Base-by-base conservation (phyloP, 768 basidiomycete species). In the Podaxis mareebaensis region DNA sequence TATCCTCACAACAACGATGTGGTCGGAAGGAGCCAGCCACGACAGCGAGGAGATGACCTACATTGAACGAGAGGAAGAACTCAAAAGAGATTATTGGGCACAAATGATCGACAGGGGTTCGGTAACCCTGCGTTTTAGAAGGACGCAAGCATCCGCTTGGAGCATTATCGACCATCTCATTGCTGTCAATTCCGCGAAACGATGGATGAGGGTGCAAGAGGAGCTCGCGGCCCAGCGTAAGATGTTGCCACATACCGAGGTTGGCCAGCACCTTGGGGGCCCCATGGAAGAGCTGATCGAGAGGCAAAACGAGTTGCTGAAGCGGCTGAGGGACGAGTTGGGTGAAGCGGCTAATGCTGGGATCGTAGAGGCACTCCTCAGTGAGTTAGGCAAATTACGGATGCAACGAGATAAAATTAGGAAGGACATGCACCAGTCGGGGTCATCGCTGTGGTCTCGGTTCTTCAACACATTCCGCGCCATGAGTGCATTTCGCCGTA, bases 391-490 rank as follows among this genome's bases (percentile, higher is more conserved):
- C 6, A 2, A 44, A 20, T 44, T 44, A n/a, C 42, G 42, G 13
- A 44, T 6, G 42, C 15, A 20, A 17, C 13, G 42, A 44, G 42
- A 44, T 15, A 26, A 17, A 53, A 28, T 28, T 1, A 36, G 11
- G 53, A 53, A 1, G 74, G 76, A 61, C 75, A 20, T 5, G 17
- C 42, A 1, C n/a, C 42, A 44, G 42, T 20, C 42, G 42, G 42
- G 42, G 17, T n/a, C 13, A 0, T 44, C 42, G 1, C n/a, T n/a
- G 12, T 44, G 42, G 42, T 44, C 42, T 13, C 42, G 42, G 17
- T 15, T 44, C 17, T 44, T 44, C 42, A 44, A 44, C 20, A 44
- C 17, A n/a, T 17, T 44, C 20, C 42, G 42, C 20, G 42, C 42
- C 13, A 8, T 44, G 42, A 44, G 20, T 44, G n/a, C 42, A 15